phyloP scores from a whole-genome alignment of 176 grass and related monocot species.

The Triticum turgidum region DNA sequence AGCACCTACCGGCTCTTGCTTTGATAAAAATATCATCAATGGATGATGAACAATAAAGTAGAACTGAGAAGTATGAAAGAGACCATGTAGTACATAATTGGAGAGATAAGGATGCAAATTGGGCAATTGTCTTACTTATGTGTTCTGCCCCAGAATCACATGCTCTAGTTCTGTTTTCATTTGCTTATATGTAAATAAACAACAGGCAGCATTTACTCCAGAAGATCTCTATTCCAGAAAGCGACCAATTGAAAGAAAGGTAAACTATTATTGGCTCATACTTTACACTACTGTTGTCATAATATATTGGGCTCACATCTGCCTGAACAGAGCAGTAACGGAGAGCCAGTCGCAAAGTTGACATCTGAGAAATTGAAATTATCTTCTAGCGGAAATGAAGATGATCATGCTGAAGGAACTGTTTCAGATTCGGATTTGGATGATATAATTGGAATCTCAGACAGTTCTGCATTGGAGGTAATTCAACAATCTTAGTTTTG shows the following conservation, averaged over 20 bases:
- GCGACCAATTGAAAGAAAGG: conserved; percentile 58
- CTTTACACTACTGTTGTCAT: conserved; percentile 23
- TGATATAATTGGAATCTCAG: conserved; percentile 75
- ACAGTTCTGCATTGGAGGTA: conserved; percentile 74
- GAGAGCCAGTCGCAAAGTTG: conserved; percentile 33
- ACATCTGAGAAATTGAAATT: conserved; percentile 61
- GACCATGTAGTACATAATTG: background rate
- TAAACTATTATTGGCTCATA: conserved; percentile 35
- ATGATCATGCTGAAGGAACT: conserved; percentile 42
- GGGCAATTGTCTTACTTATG: background rate
- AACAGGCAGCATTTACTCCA: conserved; percentile 84
- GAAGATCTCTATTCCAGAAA: conserved; percentile 91
- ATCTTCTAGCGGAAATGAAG: conserved; percentile 51
- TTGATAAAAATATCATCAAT: background rate
- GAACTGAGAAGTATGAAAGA: background rate
- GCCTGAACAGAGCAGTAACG: conserved; percentile 47
- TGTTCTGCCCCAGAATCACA: background rate
- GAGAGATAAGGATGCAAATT: background rate
- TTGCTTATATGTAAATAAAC: conserved; percentile 20
- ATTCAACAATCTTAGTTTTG: conserved; percentile 15
- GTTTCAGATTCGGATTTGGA: conserved; percentile 88
- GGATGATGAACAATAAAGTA: background rate
- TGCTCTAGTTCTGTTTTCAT: conserved; percentile 21
- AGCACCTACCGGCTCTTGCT: background rate
- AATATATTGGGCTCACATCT: conserved; percentile 31